Evolutionary conservation across 495 filamentous ascomycete genomes (phyloP).

Genomic region (Acidomyces sp.): DNA sequence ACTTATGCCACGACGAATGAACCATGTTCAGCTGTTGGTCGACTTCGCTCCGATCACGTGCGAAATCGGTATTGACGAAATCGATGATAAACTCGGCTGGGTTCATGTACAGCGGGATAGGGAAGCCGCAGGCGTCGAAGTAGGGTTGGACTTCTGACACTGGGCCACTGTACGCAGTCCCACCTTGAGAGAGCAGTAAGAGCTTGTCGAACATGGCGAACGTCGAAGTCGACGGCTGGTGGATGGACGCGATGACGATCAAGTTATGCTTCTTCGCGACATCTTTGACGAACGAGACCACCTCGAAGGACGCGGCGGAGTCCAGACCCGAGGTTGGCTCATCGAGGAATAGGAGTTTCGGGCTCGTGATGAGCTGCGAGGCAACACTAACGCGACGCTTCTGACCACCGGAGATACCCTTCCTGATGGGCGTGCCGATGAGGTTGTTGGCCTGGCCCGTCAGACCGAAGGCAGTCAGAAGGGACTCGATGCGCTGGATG

Average conservation of each 20-base stretch:
- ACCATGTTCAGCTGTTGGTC: constrained; percentile 30
- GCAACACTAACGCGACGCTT: constrained; percentile 67
- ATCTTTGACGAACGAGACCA: constrained; percentile 49
- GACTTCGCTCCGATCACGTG: constrained; percentile 33
- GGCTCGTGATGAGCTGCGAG: constrained; percentile 63
- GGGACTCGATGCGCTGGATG: constrained; percentile 38
- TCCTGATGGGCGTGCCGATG: constrained; percentile 65
- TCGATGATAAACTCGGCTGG: constrained; percentile 69
- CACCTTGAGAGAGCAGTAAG: constrained; percentile 55
- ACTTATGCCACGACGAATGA: constrained; percentile 34
- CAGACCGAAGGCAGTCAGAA: constrained; percentile 50
- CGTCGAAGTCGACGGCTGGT: constrained; percentile 65
- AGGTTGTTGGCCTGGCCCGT: constrained; percentile 49
- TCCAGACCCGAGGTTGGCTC: constrained; percentile 74
- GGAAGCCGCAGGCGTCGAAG: constrained; percentile 44
- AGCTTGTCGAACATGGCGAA: constrained; percentile 71
- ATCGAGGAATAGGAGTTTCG: constrained; percentile 68
- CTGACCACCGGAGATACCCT: constrained; percentile 70
- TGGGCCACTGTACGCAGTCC: constrained; percentile 55
- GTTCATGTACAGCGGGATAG: constrained; percentile 54
- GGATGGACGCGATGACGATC: constrained; percentile 64
- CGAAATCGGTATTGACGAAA: constrained; percentile 61
- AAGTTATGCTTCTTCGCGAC: constrained; percentile 56
- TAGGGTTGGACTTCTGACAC: constrained; percentile 39
- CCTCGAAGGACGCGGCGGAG: constrained; percentile 53